phyloP scores from a whole-genome alignment of 345 rosid genomes.

The Firmiana major region DNA sequence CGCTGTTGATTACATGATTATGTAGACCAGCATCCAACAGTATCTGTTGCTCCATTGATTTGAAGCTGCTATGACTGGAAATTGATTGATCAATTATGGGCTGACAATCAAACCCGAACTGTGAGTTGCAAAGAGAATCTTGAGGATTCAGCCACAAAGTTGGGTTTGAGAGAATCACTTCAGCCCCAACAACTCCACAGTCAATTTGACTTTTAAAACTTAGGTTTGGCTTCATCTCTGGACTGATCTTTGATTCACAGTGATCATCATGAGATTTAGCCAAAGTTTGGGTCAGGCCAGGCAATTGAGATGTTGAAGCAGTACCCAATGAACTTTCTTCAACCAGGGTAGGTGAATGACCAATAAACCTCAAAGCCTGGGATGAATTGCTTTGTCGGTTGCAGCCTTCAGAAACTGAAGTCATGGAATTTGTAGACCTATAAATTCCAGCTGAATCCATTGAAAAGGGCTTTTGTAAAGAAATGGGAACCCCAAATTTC shows the following conservation, averaged over 20 bases:
- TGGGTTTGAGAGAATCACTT: slow-evolving; percentile 44
- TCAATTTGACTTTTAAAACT: slow-evolving; percentile 22
- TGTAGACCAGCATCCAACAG: slow-evolving; percentile 20
- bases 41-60: slow-evolving; percentile 40
- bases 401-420: slow-evolving; percentile 30
- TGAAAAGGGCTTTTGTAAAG: slow-evolving; percentile 33
- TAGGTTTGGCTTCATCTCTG: slow-evolving; percentile 14
- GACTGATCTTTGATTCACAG: slow-evolving; percentile 13
- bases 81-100: slow-evolving; percentile 12
- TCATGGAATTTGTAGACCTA: slow-evolving; percentile 30
- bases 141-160: slow-evolving; percentile 51
- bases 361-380: slow-evolving; percentile 26
- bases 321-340: slow-evolving; percentile 23
- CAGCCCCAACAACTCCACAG: slow-evolving; percentile 33
- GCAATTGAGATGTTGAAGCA: slow-evolving; percentile 20
- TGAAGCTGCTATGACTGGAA: slow-evolving; percentile 20
- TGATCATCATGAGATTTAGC: slow-evolving; percentile 17
- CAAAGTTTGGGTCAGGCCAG: slow-evolving; percentile 9
- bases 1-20: slow-evolving; percentile 18
- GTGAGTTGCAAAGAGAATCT: slow-evolving; percentile 28
- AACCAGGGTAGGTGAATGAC: slow-evolving; percentile 23
- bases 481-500: slow-evolving; percentile 44
- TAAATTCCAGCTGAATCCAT: slow-evolving; percentile 28
- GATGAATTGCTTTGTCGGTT: slow-evolving; percentile 41
- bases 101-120: slow-evolving; percentile 24